Base-by-base conservation (phyloP, 1,284 basidiomycete species). In the Marasmius oreades region DNA sequence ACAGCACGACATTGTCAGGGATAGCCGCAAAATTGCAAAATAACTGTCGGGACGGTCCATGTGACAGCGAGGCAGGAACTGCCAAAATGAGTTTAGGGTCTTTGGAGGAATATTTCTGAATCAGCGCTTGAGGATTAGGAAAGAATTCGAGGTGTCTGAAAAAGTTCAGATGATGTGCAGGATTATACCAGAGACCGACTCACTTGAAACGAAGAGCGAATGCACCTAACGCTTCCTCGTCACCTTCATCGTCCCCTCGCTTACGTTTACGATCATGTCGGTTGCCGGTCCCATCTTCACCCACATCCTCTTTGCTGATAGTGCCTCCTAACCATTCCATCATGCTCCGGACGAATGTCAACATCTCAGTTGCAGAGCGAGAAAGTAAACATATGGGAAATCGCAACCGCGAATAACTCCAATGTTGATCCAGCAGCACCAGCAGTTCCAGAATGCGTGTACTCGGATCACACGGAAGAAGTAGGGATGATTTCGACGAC, bases 291-390 rank as follows among this genome's bases (percentile, higher is more conserved):
- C 81, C 82, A 24, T 90, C 88, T 66, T 92, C 90, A 8, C 90
- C 91, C 0, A 90, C 86, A 58, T 93, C 91, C 64, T 93, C 90
- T 66, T 93, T 93, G 64, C 87, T 93, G 60, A 97, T 88, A 1
- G 92, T 93, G 7, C 94, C 93, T 14, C 95, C 94, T 65, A 98
- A 87, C 95, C 96, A 99, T 70, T 98, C 97, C 84, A 98, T 96
- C 87, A 99, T 91, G 77, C 93, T 96, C 55, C 95, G 78, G 16
- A 97, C 93, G 65, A 96, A 95, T 1, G 92, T 91, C 37, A 98
- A 76, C 86, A 98, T 96, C 71, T 99, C 96, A 61, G 89, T 86
- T 1, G 91, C 95, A 1, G 93, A 96, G 33, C 88, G 81, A 57
- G 92, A 93, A 45, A 99, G 82, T 18, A 99, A 81, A 68, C 96